A percentile compares a stretch with the other conserved stretches of the same genome.
Conservation (phyloP, 164 flowering plant genomes). For the Vitis labrusca region DNA sequence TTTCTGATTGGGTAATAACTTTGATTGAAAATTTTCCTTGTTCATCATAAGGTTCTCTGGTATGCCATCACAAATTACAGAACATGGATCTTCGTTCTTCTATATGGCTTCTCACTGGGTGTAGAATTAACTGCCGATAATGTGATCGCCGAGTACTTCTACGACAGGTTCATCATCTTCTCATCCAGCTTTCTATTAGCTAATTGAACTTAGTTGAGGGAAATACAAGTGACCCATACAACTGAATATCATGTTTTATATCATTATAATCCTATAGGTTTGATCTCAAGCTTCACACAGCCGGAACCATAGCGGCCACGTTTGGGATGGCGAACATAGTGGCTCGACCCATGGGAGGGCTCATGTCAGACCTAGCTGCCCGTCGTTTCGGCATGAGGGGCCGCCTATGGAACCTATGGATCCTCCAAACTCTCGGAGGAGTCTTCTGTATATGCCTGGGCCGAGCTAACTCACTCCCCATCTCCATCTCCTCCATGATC, state of each 20-base stretch:
- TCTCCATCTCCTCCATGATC: constrained; percentile 18
- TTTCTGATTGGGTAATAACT: no score
- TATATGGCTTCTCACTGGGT: constrained; percentile 30
- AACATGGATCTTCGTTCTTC: constrained; percentile 36
- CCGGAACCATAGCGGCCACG: constrained; percentile 23
- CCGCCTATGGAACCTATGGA: constrained; percentile 22
- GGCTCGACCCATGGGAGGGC: constrained; percentile 18
- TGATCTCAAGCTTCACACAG: constrained; percentile 21
- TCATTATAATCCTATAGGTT: constrained; percentile 4
- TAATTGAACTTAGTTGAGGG: no score
- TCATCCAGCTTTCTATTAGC: neutral
- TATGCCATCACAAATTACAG: constrained; percentile 35
- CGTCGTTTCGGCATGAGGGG: constrained; percentile 21
- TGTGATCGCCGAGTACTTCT: constrained; percentile 35
- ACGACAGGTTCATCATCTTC: constrained; percentile 22
- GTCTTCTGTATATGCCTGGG: constrained; percentile 22
- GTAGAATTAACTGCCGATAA: constrained; percentile 35
- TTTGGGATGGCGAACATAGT: constrained; percentile 24
- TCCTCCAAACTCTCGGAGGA: constrained; percentile 25
- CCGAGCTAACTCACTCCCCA: constrained; percentile 18
- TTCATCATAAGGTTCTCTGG: constrained; percentile 21
- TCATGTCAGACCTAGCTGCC: constrained; percentile 14
- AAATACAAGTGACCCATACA: no score
- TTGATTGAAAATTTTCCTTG: neutral
- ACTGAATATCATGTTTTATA: no score